Evolutionary conservation across 2,329 filamentous ascomycete genomes (phyloP), one percentile per base, ranked within the genome.

Genomic region (Fusarium camptoceras): DNA sequence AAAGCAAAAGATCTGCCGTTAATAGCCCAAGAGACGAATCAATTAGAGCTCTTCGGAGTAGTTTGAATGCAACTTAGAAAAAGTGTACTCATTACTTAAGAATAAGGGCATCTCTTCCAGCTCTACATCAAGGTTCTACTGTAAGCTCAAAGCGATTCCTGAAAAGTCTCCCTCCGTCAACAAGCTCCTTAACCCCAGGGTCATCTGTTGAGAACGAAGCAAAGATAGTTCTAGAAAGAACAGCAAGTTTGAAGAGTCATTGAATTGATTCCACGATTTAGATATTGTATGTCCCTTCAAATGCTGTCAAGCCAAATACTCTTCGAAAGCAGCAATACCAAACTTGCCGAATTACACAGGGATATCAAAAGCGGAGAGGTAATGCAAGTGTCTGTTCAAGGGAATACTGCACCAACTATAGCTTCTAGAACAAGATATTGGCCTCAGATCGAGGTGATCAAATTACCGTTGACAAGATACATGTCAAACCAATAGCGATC

Each of bases 161-260:
- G 18, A n/a, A 37, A 37, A 11, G 18, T 10, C 34, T 37, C 9
- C 3, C 10, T 6, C 34, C 34, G 9, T 10, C 5, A 18, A 37
- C 9, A 37, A 10, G 3, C 18, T n/a, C 9, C 34, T 37, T 11
- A 11, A n/a, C 18, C 5, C 34, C 18, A 37, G 18, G 34, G 34
- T 37, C 9, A 37, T 11, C 18, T n/a, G 5, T 37, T n/a, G 18
- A 4, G 18, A 11, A 7, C n/a, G n/a, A 18, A n/a, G 1, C 18
- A n/a, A 37, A 37, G 3, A 10, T 0, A n/a, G 11, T 12, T n/a
- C 12, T 12, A 12, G 34, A n/a, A 7, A 12, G 6, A 7, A 7
- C 2, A 37, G 3, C 6, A 8, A 12, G 3, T n/a, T 37, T 0
- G 6, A n/a, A n/a, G 9, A n/a, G 6, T 37, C 3, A n/a, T n/a